Base-by-base conservation (phyloP, 2,329 filamentous ascomycete species). In the Ascochyta clinopodiicola region DNA sequence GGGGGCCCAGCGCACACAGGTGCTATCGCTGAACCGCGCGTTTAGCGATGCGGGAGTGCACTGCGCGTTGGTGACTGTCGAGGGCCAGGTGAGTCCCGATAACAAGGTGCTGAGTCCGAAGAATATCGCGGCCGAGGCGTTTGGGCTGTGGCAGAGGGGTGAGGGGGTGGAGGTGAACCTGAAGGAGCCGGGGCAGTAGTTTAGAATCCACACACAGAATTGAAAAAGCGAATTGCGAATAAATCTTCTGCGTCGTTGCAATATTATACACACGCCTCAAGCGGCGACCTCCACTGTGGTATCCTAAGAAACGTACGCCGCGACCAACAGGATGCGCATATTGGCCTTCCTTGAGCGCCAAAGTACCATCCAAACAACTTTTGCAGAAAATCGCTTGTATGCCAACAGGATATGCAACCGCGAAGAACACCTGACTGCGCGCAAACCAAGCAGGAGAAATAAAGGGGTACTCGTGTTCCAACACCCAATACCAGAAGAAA, bases 1-100 rank as follows among this genome's bases (percentile, higher is more conserved):
- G 62, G 79, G 81, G 1, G 77, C 81, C 0, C 82, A 85, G 71
- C 70, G 78, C 17, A 83, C 81, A 37, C 66, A 84, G 62, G 74
- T 82, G 9, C 69, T 80, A 52, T 79, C 74, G 15, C 68, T 84
- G 59, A 62, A 72, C 21, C 69, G 72, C 50, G 75, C 76, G 8
- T 82, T 78, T 50, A 60, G 61, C 10, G 64, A 74, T 45, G 76
- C 77, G 2, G 71, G 70, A 3, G 77, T 85, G 2, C 80, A 83
- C 54, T 66, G 81, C 17, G 82, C 77, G 0, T 62, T 84, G 17
- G 66, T 85, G 2, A 75, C 68, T 43, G 77, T 84, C 0, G 78
- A 77, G 3, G 82, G 81, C 0, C 60, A 68, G 0, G 80, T 84
- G 0, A 64, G 63, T 2, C 70, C 73, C 0, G 72, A 77, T 9